These are phyloP conservation scores for Oryza australiensis DNA, from an alignment of 176 grass and related monocot species.

Conservation along the genomic window DNA sequence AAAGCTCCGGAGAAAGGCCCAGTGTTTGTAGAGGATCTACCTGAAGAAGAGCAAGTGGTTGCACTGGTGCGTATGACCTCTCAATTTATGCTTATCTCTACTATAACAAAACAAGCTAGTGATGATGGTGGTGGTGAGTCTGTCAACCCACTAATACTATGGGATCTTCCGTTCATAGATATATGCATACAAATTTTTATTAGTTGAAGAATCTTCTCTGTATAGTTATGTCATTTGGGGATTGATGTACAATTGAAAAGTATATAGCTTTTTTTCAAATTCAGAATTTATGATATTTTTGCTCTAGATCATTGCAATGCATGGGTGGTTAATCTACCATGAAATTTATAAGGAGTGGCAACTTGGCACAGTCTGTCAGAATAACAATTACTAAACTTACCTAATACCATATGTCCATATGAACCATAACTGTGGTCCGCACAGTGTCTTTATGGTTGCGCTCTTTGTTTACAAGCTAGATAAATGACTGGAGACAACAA, in stretches of 20 bases:
- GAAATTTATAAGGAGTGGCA: background rate
- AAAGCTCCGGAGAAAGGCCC: conserved; percentile 96
- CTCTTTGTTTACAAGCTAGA: background rate
- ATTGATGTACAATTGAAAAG: background rate
- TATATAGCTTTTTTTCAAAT: background rate
- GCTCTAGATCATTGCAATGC: background rate
- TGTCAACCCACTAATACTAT: background rate
- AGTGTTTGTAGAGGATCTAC: conserved; percentile 95
- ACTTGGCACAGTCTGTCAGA: background rate
- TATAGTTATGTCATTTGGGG: background rate
- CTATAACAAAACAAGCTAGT: background rate
- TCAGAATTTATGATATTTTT: background rate
- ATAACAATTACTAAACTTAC: conserved; percentile 1
- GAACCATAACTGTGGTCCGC: background rate
- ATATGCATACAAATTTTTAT: background rate
- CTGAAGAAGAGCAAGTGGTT: conserved; percentile 94
- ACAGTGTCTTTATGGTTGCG: background rate
- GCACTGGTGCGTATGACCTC: conserved; percentile 45
- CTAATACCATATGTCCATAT: background rate
- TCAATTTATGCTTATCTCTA: background rate
- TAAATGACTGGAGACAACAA: background rate
- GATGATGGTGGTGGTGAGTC: background rate
- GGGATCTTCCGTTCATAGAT: background rate
- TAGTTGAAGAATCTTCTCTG: background rate
- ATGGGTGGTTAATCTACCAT: background rate